Conservation (phyloP, 2,329 filamentous ascomycete genomes). For the Cryphonectria carpinicola region DNA sequence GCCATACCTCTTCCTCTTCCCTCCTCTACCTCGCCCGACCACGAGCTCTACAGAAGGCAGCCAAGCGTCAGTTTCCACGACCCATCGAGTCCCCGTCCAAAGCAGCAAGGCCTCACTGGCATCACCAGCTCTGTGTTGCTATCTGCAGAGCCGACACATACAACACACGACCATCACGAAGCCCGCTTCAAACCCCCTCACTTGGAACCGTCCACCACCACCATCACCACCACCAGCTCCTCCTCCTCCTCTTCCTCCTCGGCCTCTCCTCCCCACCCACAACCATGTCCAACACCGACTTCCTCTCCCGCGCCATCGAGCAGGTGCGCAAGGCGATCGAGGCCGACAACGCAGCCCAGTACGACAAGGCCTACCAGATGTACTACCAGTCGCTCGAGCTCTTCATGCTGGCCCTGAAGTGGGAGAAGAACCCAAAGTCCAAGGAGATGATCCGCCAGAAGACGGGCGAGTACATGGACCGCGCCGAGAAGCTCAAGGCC, state of each 20-base stretch:
- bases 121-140: constrained; percentile 13
- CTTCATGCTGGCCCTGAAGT: constrained; percentile 98
- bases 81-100: not conserved
- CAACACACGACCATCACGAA: not conserved
- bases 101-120: not conserved
- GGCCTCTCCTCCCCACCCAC: constrained; percentile 19
- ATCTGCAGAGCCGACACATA: not conserved
- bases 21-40: not conserved
- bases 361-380: constrained; percentile 93
- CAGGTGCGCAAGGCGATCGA: constrained; percentile 98
- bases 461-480: constrained; percentile 96
- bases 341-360: constrained; percentile 91
- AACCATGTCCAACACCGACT: constrained; percentile 93
- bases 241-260: not conserved
- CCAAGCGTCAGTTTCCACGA: not conserved
- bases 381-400: constrained; percentile 97
- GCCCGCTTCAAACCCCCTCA: not conserved
- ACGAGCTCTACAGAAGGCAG: not conserved
- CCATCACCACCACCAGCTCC: not conserved
- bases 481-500: constrained; percentile 95
- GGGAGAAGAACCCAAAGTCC: constrained; percentile 97
- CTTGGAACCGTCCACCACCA: not conserved
- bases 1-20: not conserved
- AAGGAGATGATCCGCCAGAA: constrained; percentile 98
- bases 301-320: constrained; percentile 94